phyloP scores from a whole-genome alignment of 768 basidiomycete genomes.

The Mycena haematopus region DNA sequence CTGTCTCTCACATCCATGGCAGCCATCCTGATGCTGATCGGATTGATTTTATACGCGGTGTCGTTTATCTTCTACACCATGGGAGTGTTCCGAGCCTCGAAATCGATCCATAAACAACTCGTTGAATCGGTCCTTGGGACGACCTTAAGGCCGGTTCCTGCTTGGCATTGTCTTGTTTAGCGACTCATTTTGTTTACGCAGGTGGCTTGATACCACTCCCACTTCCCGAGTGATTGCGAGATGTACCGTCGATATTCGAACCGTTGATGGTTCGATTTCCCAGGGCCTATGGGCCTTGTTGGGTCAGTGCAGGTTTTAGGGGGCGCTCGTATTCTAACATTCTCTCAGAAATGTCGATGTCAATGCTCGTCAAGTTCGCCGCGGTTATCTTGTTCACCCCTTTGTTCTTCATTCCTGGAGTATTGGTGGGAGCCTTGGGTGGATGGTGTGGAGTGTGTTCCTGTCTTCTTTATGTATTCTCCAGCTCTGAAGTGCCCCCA shows the following conservation, averaged over 20 bases:
- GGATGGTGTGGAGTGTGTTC: slow-evolving; percentile 35
- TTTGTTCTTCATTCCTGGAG: slow-evolving; percentile 39
- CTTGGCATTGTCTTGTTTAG: background rate
- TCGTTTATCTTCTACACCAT: slow-evolving; percentile 40
- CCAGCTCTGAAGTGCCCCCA: background rate
- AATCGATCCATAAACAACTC: slow-evolving; percentile 47
- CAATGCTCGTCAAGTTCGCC: slow-evolving; percentile 38
- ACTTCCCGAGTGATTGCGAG: slow-evolving; percentile 50
- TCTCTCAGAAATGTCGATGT: slow-evolving; percentile 27
- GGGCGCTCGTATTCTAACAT: slow-evolving; percentile 35
- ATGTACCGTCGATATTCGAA: slow-evolving; percentile 56
- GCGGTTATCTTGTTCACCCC: slow-evolving; percentile 40
- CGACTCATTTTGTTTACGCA: slow-evolving; percentile 7
- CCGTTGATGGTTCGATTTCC: slow-evolving; percentile 39
- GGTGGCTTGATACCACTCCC: slow-evolving; percentile 38
- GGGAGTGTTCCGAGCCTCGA: slow-evolving; percentile 49
- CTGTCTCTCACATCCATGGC: background rate
- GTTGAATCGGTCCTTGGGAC: slow-evolving; percentile 50
- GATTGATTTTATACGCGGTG: slow-evolving; percentile 36
- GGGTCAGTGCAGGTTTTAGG: slow-evolving; percentile 37
- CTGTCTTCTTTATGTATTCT: background rate
- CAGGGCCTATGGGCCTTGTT: slow-evolving; percentile 34
- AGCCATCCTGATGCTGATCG: slow-evolving; percentile 36
- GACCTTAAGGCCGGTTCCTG: slow-evolving; percentile 45
- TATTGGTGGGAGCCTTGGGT: slow-evolving; percentile 39